Conservation (phyloP, 164 flowering plant genomes). For the Nymphaea colorata region DNA sequence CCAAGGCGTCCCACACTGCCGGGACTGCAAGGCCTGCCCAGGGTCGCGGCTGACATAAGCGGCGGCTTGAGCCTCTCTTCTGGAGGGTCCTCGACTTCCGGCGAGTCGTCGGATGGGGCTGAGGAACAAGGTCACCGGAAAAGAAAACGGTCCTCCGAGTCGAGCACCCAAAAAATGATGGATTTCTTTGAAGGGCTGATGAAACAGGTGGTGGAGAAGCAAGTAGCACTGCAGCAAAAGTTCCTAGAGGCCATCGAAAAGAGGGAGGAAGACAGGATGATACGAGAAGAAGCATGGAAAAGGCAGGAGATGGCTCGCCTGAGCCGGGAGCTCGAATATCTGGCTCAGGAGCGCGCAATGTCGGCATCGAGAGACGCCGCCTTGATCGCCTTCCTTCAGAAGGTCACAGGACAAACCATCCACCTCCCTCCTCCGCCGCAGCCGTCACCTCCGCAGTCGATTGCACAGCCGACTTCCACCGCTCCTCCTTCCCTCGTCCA, state of each 20-base stretch:
- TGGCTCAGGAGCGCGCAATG: conserved; percentile 51
- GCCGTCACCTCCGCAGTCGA: neutral
- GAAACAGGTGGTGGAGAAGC: conserved; percentile 69
- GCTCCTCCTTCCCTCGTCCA: neutral
- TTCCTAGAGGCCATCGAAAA: conserved; percentile 59
- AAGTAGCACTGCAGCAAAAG: conserved; percentile 52
- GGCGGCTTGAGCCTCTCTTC: conserved; percentile 43
- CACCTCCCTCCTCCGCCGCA: conserved; percentile 9
- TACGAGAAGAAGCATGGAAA: conserved; percentile 73
- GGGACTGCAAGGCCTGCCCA: neutral
- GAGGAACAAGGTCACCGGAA: conserved; percentile 13
- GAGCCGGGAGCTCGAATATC: conserved; percentile 40
- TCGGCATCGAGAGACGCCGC: conserved; percentile 62
- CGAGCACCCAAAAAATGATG: conserved; percentile 29
- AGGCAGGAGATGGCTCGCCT: conserved; percentile 52
- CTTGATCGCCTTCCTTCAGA: conserved; percentile 50
- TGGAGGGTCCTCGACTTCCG: conserved; percentile 20
- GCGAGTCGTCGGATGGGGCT: neutral
- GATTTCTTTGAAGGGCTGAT: conserved; percentile 48
- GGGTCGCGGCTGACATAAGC: neutral
- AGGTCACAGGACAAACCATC: conserved; percentile 45
- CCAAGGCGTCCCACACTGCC: neutral
- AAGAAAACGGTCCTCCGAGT: conserved; percentile 19
- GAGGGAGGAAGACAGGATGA: conserved; percentile 58
- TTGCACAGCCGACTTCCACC: neutral